Evolutionary conservation across 192 early-diverging fungal species (phyloP).

Genomic region (Coemansia asiatica): DNA sequence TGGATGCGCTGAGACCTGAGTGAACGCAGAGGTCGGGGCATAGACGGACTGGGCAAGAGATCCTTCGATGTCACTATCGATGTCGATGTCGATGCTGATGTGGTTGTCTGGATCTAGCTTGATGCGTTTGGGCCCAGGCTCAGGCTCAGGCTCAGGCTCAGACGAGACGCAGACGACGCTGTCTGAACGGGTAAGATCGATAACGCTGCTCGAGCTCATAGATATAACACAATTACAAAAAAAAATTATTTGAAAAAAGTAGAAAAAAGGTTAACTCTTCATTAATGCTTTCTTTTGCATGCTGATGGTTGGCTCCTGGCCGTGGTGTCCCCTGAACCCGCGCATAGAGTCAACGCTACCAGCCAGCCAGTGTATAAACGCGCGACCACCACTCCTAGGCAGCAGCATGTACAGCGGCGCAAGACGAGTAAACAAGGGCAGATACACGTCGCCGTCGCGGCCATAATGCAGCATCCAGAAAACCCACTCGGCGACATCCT

Average conservation of each 20-base stretch:
- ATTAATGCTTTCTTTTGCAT: not conserved
- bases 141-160: too few relatives aligned
- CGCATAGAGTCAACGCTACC: constrained; percentile 47
- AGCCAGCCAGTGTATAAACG: constrained; percentile 12
- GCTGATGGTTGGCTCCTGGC: not conserved
- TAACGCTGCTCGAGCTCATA: not conserved
- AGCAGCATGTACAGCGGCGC: constrained; percentile 28
- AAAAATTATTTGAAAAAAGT: too few relatives aligned
- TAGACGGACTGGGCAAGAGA: constrained; percentile 9
- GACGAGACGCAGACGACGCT: not conserved
- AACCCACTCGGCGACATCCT: constrained; percentile 61
- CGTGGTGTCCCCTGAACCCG: constrained; percentile 16
- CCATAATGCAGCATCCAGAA: constrained; percentile 59
- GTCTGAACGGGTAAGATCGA: not conserved
- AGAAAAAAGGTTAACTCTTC: too few relatives aligned
- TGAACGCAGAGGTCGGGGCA: constrained; percentile 40
- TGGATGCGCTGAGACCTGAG: constrained; percentile 15
- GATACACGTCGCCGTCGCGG: constrained; percentile 51
- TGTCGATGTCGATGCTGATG: constrained; percentile 9
- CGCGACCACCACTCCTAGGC: constrained; percentile 17
- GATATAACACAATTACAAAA: too few relatives aligned
- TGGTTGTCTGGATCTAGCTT: constrained; percentile 7
- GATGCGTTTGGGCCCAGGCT: not conserved
- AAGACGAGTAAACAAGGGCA: constrained; percentile 30
- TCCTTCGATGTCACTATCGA: constrained; percentile 14